These are phyloP conservation scores for Saturnispora mendoncae DNA, from an alignment of 805 yeast species.

Conservation along the genomic window DNA sequence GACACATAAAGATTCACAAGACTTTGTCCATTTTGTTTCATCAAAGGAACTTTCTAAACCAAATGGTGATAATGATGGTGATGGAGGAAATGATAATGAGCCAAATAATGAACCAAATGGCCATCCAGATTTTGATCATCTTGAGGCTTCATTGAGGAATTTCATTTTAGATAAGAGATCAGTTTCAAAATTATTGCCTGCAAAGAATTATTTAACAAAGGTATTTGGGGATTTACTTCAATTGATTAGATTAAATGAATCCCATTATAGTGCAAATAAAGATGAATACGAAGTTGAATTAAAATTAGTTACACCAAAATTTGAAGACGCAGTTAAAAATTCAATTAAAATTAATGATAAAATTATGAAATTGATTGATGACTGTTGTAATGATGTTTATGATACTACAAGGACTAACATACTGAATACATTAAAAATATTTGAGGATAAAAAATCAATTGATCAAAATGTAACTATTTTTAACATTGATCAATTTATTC, in stretches of 20 bases:
- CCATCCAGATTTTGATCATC: conserved; percentile 64
- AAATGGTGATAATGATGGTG: conserved; percentile 25
- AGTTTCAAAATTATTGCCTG: conserved; percentile 82
- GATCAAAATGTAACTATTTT: conserved; percentile 40
- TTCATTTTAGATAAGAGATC: conserved; percentile 87
- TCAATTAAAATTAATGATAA: conserved; percentile 49
- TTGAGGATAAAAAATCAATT: conserved; percentile 37
- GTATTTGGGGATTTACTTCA: conserved; percentile 54
- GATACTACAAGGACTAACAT: conserved; percentile 50
- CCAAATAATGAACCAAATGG: conserved; percentile 19
- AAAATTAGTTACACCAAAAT: conserved; percentile 52
- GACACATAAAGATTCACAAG: conserved; percentile 78
- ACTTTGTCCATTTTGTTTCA: conserved; percentile 88
- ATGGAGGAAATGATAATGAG: conserved; percentile 13
- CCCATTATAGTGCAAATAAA: conserved; percentile 42
- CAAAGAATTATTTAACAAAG: conserved; percentile 74
- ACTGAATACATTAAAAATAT: conserved; percentile 34
- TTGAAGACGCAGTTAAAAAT: conserved; percentile 42
- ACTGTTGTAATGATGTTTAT: conserved; percentile 48
- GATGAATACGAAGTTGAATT: conserved; percentile 41
- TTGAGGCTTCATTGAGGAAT: conserved; percentile 77
- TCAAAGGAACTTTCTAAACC: conserved; percentile 40
- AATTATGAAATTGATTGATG: conserved; percentile 57
- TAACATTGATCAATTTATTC: conserved; percentile 59
- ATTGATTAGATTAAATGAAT: conserved; percentile 55